Evolutionary conservation across 177 flowering plant species (phyloP).

Genomic region (Telopea speciosissima): DNA sequence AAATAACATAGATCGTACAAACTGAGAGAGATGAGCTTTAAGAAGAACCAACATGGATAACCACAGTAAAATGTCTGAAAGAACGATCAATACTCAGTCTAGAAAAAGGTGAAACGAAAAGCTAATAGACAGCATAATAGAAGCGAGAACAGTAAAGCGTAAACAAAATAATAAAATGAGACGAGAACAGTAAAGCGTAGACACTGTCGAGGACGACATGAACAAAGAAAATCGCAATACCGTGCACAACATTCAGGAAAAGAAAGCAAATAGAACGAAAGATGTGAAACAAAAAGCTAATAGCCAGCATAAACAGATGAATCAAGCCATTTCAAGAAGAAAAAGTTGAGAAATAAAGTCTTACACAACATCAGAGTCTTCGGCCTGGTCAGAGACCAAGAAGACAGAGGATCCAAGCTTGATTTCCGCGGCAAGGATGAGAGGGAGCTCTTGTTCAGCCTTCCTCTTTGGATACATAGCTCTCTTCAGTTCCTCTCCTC

Average conservation of each 20-base stretch:
- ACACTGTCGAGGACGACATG: neutral
- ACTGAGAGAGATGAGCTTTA: no score
- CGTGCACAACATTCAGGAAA: no score
- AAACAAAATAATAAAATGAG: no score
- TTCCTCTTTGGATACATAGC: conserved; percentile 61
- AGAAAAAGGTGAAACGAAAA: no score
- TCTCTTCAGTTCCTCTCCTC: conserved; percentile 68
- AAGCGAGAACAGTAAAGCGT: no score
- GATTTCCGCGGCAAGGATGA: conserved; percentile 55
- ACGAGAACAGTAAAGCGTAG: no score
- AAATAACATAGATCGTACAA: no score
- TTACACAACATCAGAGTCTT: conserved; percentile 35
- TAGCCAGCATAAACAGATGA: neutral
- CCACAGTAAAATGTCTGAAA: no score
- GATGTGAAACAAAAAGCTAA: neutral
- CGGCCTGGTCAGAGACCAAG: conserved; percentile 45
- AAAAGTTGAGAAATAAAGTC: conserved; percentile 8
- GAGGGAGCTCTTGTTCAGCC: conserved; percentile 80
- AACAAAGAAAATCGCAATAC: neutral
- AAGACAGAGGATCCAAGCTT: conserved; percentile 46
- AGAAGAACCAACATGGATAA: no score
- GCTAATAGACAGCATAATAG: no score
- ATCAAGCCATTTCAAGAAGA: neutral
- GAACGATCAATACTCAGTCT: no score
- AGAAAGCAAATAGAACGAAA: no score